Evolutionary conservation across 345 rosid species (phyloP), one percentile per base, ranked within the genome.

Genomic region (Populus davidiana): DNA sequence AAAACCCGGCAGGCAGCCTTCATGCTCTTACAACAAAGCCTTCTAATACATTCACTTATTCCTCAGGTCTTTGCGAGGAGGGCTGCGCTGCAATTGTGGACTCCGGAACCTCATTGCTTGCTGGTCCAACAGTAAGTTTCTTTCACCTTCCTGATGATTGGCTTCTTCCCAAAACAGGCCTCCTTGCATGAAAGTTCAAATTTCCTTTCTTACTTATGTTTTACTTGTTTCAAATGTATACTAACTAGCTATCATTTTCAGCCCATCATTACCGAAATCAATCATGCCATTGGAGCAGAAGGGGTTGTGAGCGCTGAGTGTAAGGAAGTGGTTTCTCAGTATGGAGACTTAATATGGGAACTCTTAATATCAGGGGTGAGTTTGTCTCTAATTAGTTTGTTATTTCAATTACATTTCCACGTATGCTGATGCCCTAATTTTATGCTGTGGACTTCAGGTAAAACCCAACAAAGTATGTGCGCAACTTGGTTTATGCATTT

Each of bases 11-110:
- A 25, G 50, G 6, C 41, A 25, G 50, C 54, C 27, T 21, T 16
- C 14, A 63, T 73, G 66, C 73, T 65, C 70, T 54, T 13, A 39
- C 67, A 21, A 21, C 41, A 56, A 52, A 56, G 18, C 43, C 18
- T 59, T 43, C 17, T 49, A 64, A 43, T 36, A 38, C 16, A 38
- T 8, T 38, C 23, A 5, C 47, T 38, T 63, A 23, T 43, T 69
- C 71, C 41, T 16, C 83, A 86, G 97, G 90, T 67, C 83, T 86
- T 52, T 93, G 97, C 69, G 78, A 56, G 21, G 79, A 75, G 36
- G 90, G 94, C 12, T 93, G 98, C 74, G 91, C 87, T 74, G 94
- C 91, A 66, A 87, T 91, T 71, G 86, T 90, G 82, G 97, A 91
- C 83, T 89, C 97, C 1, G 98, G 97, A 77, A 91, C 91, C 72